Evolutionary conservation across 139 green algal species (phyloP), one percentile per base, ranked within the genome.

Genomic region (Parachlorella kessleri): DNA sequence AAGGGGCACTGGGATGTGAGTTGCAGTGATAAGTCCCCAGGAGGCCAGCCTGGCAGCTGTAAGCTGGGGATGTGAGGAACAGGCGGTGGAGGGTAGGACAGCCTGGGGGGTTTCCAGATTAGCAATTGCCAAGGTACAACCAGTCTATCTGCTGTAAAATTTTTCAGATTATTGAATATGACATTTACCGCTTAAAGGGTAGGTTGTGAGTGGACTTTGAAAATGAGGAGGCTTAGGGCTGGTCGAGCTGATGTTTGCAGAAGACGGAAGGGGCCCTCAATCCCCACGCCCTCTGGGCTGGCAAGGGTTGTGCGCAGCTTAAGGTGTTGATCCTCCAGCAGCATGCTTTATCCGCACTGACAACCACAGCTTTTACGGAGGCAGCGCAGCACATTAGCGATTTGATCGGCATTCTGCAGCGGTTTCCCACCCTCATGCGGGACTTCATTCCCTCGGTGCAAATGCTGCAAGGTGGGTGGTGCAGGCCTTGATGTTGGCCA

Each of bases 381-480:
- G 80, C 80, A 14, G 74, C 67, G 2, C 59, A 39, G 55, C 48
- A 37, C 33, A 55, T 67, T 33, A 23, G n/a, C 4, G 74, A 37
- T 24, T 55, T 77, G 66, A 55, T 53, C 8, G 69, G 38, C 3
- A 35, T 81, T 38, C 38, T 85, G n/a, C 37, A 77, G 30, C 73
- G 74, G 41, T 77, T 81, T 63, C 75, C 80, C 33, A 42, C 36
- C 28, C 40, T 75, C 28, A 53, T 85, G 66, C 39, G 66, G 28
- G 48, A 81, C 35, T 74, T 73, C 14, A 66, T 72, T 28, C 42
- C 69, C 14, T 41, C 65, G 23, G 35, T 55, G 26, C 72, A 39
- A n/a, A 65, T 85, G 73, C 66, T 85, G 66, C 71, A 82, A 21
- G 80, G 76, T 75, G 36, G n/a, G 66, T 3, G 5, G 3, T 30